These are phyloP conservation scores for Fraxinus platypoda DNA, from an alignment of 305 asterid genomes.

Conservation along the genomic window DNA sequence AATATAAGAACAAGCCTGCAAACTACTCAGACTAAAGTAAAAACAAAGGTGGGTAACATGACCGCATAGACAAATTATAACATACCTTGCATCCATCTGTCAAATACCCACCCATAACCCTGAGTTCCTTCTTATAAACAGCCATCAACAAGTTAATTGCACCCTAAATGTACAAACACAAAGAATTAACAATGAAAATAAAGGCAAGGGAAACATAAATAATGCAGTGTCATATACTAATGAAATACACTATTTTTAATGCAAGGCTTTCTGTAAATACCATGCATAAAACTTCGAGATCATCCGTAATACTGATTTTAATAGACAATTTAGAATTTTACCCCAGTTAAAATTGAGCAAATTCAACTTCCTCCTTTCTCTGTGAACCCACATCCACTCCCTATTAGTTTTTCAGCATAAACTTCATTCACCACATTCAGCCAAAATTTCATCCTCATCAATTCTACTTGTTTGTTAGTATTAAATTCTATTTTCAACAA, in stretches of 20 bases:
- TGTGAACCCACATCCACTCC: not conserved
- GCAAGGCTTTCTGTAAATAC: not conserved
- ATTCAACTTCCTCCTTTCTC: slow-evolving; percentile 10
- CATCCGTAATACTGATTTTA: not conserved
- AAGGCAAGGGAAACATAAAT: not conserved
- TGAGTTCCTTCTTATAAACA: slow-evolving; percentile 87
- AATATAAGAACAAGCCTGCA: slow-evolving; percentile 16
- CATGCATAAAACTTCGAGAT: not conserved
- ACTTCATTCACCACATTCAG: not conserved
- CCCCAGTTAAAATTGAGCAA: slow-evolving; percentile 2
- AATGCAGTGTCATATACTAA: slow-evolving; percentile 6
- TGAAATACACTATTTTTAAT: not conserved
- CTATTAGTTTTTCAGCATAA: not conserved
- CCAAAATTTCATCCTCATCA: not conserved
- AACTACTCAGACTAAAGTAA: slow-evolving; percentile 1
- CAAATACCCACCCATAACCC: slow-evolving; percentile 80
- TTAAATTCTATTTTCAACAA: not conserved
- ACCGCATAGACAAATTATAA: slow-evolving; percentile 15
- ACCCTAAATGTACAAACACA: slow-evolving; percentile 50
- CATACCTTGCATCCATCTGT: slow-evolving; percentile 90
- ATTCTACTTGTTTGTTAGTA: not conserved
- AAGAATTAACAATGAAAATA: not conserved
- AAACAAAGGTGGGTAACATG: slow-evolving; percentile 6
- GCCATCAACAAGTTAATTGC: slow-evolving; percentile 94
- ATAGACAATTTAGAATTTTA: slow-evolving; percentile 10